Evolutionary conservation across 2,329 filamentous ascomycete species (phyloP).

Genomic region (Dactylellina leptospora): DNA sequence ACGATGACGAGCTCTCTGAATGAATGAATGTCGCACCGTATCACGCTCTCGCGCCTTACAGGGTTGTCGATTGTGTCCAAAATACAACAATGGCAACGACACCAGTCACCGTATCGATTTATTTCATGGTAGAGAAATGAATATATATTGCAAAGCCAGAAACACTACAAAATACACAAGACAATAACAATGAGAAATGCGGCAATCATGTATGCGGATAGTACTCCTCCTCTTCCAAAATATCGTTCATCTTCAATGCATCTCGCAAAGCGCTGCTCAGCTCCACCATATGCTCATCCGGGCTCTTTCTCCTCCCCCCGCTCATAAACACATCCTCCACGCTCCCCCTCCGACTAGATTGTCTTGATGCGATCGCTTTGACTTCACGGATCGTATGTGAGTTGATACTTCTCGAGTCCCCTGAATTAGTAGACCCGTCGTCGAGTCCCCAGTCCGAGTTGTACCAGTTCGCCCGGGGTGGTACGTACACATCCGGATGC

Average conservation of each 20-base stretch:
- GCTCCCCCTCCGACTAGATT: slow-evolving; percentile 29
- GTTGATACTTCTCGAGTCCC: slow-evolving; percentile 25
- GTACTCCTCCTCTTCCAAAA: slow-evolving; percentile 47
- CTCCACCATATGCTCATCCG: slow-evolving; percentile 33
- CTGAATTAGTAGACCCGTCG: slow-evolving; percentile 2
- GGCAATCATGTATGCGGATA: not conserved
- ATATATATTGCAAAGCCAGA: no score
- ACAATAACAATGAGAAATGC: not conserved
- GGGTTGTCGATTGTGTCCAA: no score
- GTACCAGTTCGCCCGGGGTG: slow-evolving; percentile 42
- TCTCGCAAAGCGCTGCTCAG: slow-evolving; percentile 39
- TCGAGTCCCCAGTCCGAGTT: slow-evolving; percentile 37
- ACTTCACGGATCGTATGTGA: slow-evolving; percentile 25
- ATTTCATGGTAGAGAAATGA: no score
- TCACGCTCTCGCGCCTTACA: no score
- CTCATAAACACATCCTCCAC: slow-evolving; percentile 4
- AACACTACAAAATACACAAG: not conserved
- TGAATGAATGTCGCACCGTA: no score
- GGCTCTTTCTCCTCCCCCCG: slow-evolving; percentile 7
- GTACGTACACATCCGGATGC: slow-evolving; percentile 34
- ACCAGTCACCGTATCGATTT: no score
- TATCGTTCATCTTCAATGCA: slow-evolving; percentile 42
- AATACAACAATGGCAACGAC: no score
- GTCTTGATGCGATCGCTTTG: slow-evolving; percentile 26
- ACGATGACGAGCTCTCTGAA: no score